Conservation (phyloP, 2,329 filamentous ascomycete genomes). For the Aspergillus hiratsukae region DNA sequence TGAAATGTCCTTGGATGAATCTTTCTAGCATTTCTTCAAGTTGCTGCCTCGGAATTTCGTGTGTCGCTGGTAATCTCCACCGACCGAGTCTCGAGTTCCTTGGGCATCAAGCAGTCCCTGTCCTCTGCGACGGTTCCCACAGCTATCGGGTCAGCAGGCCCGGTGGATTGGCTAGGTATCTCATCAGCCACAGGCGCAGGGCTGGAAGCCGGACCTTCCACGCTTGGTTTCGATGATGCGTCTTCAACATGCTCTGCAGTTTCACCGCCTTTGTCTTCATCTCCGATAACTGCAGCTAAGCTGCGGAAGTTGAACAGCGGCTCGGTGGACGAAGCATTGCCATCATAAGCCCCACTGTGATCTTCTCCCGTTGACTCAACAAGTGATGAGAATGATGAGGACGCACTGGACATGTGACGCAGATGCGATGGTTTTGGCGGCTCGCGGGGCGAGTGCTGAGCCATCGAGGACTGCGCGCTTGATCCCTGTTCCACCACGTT, state of each 20-base stretch:
- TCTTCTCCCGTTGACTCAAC: slow-evolving; percentile 55
- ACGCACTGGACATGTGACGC: slow-evolving; percentile 80
- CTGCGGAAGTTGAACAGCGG: slow-evolving; percentile 90
- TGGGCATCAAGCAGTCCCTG: slow-evolving; percentile 21
- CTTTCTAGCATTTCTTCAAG: slow-evolving; percentile 12
- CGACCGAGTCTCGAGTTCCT: slow-evolving; percentile 35
- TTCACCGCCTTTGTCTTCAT: slow-evolving; percentile 49
- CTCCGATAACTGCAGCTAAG: slow-evolving; percentile 76
- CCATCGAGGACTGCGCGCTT: slow-evolving; percentile 30
- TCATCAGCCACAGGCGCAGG: slow-evolving; percentile 15
- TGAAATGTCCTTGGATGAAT: not conserved
- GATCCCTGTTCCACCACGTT: slow-evolving; percentile 16
- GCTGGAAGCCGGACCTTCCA: slow-evolving; percentile 20
- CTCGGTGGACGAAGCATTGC: slow-evolving; percentile 55
- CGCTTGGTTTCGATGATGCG: slow-evolving; percentile 13
- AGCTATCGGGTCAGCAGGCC: slow-evolving; percentile 6
- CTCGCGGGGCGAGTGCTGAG: slow-evolving; percentile 43
- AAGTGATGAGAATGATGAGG: slow-evolving; percentile 74
- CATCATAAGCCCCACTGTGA: slow-evolving; percentile 43
- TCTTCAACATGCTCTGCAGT: slow-evolving; percentile 37
- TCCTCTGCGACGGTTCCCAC: slow-evolving; percentile 11
- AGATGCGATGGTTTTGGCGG: slow-evolving; percentile 65
- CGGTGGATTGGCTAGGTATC: slow-evolving; percentile 6
- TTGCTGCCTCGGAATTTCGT: slow-evolving; percentile 25
- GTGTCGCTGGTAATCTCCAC: slow-evolving; percentile 28